Evolutionary conservation across 805 yeast genomes (phyloP), one percentile per base, ranked within the genome.

Genomic region (Lipomyces kockii): DNA sequence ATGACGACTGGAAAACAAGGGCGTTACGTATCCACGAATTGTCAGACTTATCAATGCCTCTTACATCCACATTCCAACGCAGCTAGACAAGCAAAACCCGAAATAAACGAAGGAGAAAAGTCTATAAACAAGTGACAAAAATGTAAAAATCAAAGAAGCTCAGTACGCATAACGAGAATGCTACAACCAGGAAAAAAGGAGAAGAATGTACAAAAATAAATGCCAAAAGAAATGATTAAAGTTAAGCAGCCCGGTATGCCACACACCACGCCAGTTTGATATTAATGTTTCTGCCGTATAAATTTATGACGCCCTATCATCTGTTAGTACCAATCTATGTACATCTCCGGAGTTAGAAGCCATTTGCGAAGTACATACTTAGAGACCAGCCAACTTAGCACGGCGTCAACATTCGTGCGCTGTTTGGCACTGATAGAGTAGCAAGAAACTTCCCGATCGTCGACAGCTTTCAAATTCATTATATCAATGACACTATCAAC

Each of bases 351-450:
- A 17, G 14, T 7, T n/a, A n/a, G 20, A 17, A 43, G 20, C 17
- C n/a, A 43, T 11, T 17, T 43, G 8, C 6, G 22, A 6, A 20
- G 35, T 2, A 62, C 71, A 12, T 58, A 69, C 72, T 66, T 72
- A 2, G 78, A 68, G 52, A 78, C 73, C 39, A 78, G 70, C 80
- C 80, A 78, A 64, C 74, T 73, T 58, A 78, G 58, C n/a, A 78
- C 80, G 5, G 78, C 72, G 60, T 71, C 78, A 46, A 78, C 70
- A 58, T 78, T 78, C 39, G 73, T 74, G 11, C 74, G 72, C 53
- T 78, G 77, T 66, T 78, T 78, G 49, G 77, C 81, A 17, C 79
- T 76, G 29, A 79, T 77, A 6, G 79, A 77, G 64, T 78, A 78
- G 67, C 80, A 77, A 8, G 78, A 71, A 4, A 78, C 77, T 34